A percentile compares a stretch with the other conserved stretches of the same genome.
Conservation (phyloP, 768 basidiomycete species). For the Saitozyma podzolica region DNA sequence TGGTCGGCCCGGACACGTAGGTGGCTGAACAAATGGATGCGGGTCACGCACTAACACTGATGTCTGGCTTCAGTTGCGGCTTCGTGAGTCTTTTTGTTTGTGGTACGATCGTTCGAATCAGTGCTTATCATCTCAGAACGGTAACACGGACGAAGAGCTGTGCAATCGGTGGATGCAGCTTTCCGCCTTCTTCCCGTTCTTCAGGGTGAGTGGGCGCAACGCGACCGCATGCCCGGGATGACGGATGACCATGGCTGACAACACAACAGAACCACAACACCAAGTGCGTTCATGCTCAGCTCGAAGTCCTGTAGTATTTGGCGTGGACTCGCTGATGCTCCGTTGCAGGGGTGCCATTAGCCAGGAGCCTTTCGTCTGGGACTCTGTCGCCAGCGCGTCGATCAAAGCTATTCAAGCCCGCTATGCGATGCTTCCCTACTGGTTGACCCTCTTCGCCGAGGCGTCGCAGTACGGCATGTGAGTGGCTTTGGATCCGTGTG, state of each 20-base stretch:
- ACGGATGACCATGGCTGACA: constrained; percentile 10
- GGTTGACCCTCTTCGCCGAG: constrained; percentile 54
- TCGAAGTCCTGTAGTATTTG: not conserved
- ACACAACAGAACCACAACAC: constrained; percentile 59
- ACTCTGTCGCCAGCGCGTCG: constrained; percentile 72
- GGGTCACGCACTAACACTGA: not conserved
- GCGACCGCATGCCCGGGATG: not conserved
- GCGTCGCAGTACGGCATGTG: constrained; percentile 33
- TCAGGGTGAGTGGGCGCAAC: constrained; percentile 52
- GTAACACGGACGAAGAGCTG: constrained; percentile 75
- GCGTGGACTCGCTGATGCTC: too few relatives aligned
- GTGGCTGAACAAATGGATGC: not conserved
- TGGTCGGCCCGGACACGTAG: not conserved
- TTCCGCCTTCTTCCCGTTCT: constrained; percentile 79
- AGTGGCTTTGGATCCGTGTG: constrained; percentile 5
- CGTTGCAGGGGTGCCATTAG: constrained; percentile 59
- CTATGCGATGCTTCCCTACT: constrained; percentile 74
- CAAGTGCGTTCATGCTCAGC: constrained; percentile 53
- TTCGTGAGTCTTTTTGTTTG: not conserved
- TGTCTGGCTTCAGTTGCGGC: not conserved
- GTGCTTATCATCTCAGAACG: constrained; percentile 29
- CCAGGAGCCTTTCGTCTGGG: constrained; percentile 83
- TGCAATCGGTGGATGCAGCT: constrained; percentile 85
- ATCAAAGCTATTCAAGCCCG: constrained; percentile 69
- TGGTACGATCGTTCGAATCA: not conserved